Evolutionary conservation across 116 monocot species (phyloP), one percentile per base, ranked within the genome.

Genomic region (Zostera marina): DNA sequence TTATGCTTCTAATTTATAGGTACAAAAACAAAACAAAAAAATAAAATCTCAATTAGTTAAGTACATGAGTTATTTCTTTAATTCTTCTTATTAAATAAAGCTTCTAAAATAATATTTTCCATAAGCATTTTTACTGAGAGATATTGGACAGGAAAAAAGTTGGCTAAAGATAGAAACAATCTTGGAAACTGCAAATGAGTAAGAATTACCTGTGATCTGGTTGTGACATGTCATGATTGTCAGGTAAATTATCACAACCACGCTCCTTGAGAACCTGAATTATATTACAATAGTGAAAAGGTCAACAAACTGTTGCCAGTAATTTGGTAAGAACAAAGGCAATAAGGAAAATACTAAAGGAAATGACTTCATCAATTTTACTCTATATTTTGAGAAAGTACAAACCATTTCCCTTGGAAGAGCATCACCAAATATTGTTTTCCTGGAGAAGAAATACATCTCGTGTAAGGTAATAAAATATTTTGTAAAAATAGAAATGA

Each of bases 231-330:
- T 87, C 92, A 65, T 41, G 38, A 60, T 64, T 67, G 32, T 58
- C 58, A 44, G 60, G 60, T 46, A 58, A 42, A 44, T 51, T 49
- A 47, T 87, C 84, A 42, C 78, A 40, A 5, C 80, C 81, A 66
- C 87, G 78, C 38, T 87, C 87, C 74, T 84, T 93, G 63, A 93
- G 68, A 70, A 93, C 92, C 92, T 93, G 62, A 5, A 69, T 59
- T 0, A 20, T 22, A 9, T 60, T 49, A 0, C 7, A 7, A 40
- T 17, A n/a, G 6, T 45, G 58, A 22, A 12, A 32, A 17, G 49
- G 19, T 20, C 15, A 17, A 17, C 49, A 49, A 17, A 8, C 15
- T 49, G 19, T 49, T 19, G 8, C 17, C 19, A 1, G 19, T 49
- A 17, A 16, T 47, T 13, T 41, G 38, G 11, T 43, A 11, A 32